A percentile compares a stretch with the other conserved stretches of the same genome.
Conservation (phyloP, 2,329 filamentous ascomycete genomes). For the Onygena corvina region DNA sequence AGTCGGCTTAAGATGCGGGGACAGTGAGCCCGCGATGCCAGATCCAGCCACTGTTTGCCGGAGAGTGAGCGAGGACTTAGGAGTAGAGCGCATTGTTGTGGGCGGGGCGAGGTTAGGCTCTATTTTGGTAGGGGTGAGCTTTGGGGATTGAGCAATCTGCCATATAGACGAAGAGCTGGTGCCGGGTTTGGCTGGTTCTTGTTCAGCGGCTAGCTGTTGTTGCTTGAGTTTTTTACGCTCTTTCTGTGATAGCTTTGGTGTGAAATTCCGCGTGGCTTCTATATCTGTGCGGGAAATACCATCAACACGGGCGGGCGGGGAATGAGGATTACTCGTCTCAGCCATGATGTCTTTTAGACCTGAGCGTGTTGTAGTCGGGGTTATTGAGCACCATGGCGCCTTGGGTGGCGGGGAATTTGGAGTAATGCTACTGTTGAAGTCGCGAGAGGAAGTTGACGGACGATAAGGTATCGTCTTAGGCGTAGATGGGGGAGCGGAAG, state of each 20-base stretch:
- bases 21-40: neutral
- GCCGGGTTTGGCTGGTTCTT: conserved; percentile 34
- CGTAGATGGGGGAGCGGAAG: neutral
- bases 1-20: conserved; percentile 7
- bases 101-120: neutral
- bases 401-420: conserved; percentile 16
- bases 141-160: conserved; percentile 45
- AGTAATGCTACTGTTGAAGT: conserved; percentile 20
- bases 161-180: conserved; percentile 32
- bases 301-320: conserved; percentile 43
- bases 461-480: neutral
- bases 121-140: conserved; percentile 10
- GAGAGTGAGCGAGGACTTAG: conserved; percentile 46
- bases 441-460: conserved; percentile 7
- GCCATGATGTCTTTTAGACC: conserved; percentile 68
- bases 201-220: conserved; percentile 39
- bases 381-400: conserved; percentile 43
- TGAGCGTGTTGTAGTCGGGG: conserved; percentile 50
- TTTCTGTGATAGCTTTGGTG: conserved; percentile 70
- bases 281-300: conserved; percentile 36
- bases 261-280: conserved; percentile 26
- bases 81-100: conserved; percentile 13
- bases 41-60: conserved; percentile 46
- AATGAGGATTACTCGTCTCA: conserved; percentile 41
- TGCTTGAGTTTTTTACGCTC: conserved; percentile 78